Evolutionary conservation across 1,284 basidiomycete genomes (phyloP), one percentile per base, ranked within the genome.

Genomic region (Melampsora larici-populina): DNA sequence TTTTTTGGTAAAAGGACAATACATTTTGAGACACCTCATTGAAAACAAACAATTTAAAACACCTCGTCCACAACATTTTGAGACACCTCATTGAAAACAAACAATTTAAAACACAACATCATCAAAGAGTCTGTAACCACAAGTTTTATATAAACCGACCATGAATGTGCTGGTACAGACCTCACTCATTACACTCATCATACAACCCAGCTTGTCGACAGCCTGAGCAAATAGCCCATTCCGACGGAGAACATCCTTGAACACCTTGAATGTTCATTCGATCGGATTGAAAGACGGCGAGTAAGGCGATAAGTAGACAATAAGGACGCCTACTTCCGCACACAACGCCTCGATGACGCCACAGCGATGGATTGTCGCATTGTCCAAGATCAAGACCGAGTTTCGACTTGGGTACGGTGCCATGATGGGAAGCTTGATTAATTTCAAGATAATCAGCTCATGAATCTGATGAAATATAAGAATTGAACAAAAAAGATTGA

Each of bases 281-380:
- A 70, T 70, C n/a, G 67, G 67, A 55, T 70, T 70, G 3, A 70
- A 55, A 4, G 36, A n/a, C n/a, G 67, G 67, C 67, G 49, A 70
- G 29, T 70, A 70, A 21, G 67, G 67, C 0, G 67, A 55, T 13
- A 70, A 18, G 33, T 70, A 70, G 6, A 70, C 40, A 31, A 70
- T 36, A 24, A 33, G 24, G 7, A 33, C 29, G 33, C 48, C 67
- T 26, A 31, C 29, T 55, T 70, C 46, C 51, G n/a, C 43, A 26
- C 67, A 70, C 3, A 70, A 24, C 24, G 21, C 4, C 33, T 70
- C 49, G 11, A 70, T 33, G 26, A 24, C 58, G n/a, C 67, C 46
- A 26, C 67, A 31, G 9, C 40, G n/a, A 24, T 70, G 67, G 48
- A 70, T 55, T 5, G 24, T 21, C 7, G 49, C 51, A 29, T 70